These are phyloP conservation scores for Xylariaceae sp. DNA, from an alignment of 2,329 filamentous ascomycete genomes.

Conservation along the genomic window DNA sequence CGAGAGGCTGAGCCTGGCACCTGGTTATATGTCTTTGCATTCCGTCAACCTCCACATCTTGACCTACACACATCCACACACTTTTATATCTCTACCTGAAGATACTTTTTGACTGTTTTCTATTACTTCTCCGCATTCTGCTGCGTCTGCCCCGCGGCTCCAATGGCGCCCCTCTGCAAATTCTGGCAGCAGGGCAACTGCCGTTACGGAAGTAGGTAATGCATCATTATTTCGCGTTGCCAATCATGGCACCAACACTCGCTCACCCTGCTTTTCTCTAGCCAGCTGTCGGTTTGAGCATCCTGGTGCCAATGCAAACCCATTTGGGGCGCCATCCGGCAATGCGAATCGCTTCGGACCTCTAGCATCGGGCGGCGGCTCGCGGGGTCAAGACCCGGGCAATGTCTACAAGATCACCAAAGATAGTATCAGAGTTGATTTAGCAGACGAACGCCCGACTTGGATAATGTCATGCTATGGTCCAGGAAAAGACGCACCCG, in stretches of 20 bases:
- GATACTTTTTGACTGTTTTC: no score
- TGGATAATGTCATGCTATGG: slow-evolving; percentile 89
- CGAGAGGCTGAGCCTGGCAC: no score
- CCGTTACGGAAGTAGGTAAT: slow-evolving; percentile 54
- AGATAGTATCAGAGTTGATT: slow-evolving; percentile 60
- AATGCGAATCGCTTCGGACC: slow-evolving; percentile 30
- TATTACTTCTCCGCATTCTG: background rate
- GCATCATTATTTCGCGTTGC: background rate
- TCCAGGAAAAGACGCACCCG: slow-evolving; percentile 70
- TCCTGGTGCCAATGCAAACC: slow-evolving; percentile 34
- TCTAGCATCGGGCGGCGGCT: slow-evolving; percentile 7
- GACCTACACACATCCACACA: no score
- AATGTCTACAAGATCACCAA: slow-evolving; percentile 48
- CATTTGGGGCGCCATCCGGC: slow-evolving; percentile 30
- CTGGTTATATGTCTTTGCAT: background rate
- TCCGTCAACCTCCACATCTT: no score
- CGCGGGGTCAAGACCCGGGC: slow-evolving; percentile 12
- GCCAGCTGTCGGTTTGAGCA: slow-evolving; percentile 54
- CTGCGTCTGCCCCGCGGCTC: background rate
- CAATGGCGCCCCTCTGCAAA: slow-evolving; percentile 48
- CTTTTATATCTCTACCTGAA: no score
- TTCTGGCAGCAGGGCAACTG: slow-evolving; percentile 64
- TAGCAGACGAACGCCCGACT: slow-evolving; percentile 66
- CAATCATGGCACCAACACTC: background rate
- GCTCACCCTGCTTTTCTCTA: slow-evolving; percentile 23